A percentile compares a stretch with the other conserved stretches of the same genome.
Conservation (phyloP, 2,329 filamentous ascomycete species). For the Fusarium nurragi region DNA sequence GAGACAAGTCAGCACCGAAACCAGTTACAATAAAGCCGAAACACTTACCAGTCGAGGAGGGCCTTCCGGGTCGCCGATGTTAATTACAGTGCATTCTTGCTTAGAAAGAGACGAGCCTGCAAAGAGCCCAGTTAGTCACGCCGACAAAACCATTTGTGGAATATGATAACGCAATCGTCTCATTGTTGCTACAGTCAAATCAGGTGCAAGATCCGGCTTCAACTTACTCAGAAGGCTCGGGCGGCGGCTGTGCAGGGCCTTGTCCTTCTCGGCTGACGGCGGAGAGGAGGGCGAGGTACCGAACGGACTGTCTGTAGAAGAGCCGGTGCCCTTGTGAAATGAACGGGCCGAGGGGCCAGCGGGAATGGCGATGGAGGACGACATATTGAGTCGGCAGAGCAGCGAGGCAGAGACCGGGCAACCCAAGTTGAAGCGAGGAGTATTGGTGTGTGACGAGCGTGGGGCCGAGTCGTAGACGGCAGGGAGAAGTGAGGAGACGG, state of each 20-base stretch:
- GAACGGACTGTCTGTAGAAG: constrained; percentile 56
- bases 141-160: background rate
- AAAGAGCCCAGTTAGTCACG: constrained; percentile 46
- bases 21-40: background rate
- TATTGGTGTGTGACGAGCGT: constrained; percentile 25
- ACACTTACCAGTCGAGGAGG: constrained; percentile 73
- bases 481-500: constrained; percentile 1
- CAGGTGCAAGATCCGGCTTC: constrained; percentile 3
- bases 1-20: constrained; percentile 31
- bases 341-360: constrained; percentile 50
- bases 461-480: constrained; percentile 21
- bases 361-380: constrained; percentile 76
- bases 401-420: too few species aligned
- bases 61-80: constrained; percentile 79
- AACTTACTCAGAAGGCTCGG: constrained; percentile 69
- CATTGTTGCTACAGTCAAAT: constrained; percentile 14
- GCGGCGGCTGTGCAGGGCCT: constrained; percentile 63
- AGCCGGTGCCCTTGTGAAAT: constrained; percentile 58
- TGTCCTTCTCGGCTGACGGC: constrained; percentile 60
- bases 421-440: constrained; percentile 35
- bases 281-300: constrained; percentile 60
- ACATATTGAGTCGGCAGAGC: constrained; percentile 56
- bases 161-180: constrained; percentile 20
- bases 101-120: constrained; percentile 77
- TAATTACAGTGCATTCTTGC: constrained; percentile 82